phyloP scores from a whole-genome alignment of 2,329 filamentous ascomycete genomes.

The Hypomyces rosellus region DNA sequence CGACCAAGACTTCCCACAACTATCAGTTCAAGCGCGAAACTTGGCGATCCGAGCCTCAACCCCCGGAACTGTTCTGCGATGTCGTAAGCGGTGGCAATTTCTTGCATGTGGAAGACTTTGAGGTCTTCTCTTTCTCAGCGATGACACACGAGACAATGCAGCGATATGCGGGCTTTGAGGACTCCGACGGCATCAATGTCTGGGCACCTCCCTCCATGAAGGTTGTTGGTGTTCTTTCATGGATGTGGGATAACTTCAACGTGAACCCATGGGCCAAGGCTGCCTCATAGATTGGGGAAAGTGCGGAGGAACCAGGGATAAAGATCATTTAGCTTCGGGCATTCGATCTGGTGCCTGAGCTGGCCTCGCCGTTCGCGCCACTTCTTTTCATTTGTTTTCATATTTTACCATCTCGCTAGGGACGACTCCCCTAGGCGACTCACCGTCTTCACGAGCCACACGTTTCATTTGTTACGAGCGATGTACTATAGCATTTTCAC shows the following conservation, averaged over 20 bases:
- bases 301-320: neutral
- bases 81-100: conserved; percentile 7
- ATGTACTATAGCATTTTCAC: too few species aligned
- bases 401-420: neutral
- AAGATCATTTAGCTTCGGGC: neutral
- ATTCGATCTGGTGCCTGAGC: neutral
- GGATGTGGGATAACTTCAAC: conserved; percentile 11
- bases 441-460: neutral
- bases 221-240: conserved; percentile 10
- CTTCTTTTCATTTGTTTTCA: too few species aligned
- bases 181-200: conserved; percentile 7
- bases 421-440: neutral
- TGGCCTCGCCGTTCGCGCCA: neutral
- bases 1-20: conserved; percentile 6
- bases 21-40: conserved; percentile 5
- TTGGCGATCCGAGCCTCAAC: conserved; percentile 11
- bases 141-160: conserved; percentile 7
- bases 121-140: conserved; percentile 9
- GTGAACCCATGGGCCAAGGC: conserved; percentile 2
- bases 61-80: conserved; percentile 10
- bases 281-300: neutral
- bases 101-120: conserved; percentile 11
- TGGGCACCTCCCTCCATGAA: conserved; percentile 7
- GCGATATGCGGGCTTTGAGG: conserved; percentile 5
- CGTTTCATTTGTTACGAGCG: too few species aligned